A percentile compares a stretch with the other conserved stretches of the same genome.
Conservation (phyloP, 1,139 yeast species). For the Yamadazyma conglobata region DNA sequence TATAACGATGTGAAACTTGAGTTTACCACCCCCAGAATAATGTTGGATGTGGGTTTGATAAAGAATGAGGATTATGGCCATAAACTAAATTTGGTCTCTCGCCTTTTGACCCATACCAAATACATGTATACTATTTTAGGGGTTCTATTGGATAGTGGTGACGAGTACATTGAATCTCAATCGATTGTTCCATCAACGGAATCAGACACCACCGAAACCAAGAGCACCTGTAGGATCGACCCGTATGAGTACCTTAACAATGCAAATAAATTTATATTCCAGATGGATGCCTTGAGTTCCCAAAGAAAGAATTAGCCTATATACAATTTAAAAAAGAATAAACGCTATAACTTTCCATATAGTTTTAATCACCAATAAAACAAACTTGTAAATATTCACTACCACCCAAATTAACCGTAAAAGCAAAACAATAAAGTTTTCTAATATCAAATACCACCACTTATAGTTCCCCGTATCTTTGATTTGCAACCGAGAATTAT, state of each 20-base stretch:
- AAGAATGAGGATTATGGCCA: constrained; percentile 16
- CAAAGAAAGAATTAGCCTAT: constrained; percentile 7
- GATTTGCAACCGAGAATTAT: constrained; percentile 20
- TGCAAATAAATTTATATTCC: constrained; percentile 25
- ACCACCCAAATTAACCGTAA: constrained; percentile 71
- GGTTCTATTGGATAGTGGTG: constrained; percentile 40
- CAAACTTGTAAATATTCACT: constrained; percentile 51
- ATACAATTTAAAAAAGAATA: constrained; percentile 13
- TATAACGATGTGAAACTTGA: constrained; percentile 18
- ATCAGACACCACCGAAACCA: background rate
- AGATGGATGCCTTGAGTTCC: constrained; percentile 18
- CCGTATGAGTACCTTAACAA: constrained; percentile 21
- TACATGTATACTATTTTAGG: constrained; percentile 25
- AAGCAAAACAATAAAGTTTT: constrained; percentile 52
- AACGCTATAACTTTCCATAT: constrained; percentile 39
- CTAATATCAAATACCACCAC: constrained; percentile 38
- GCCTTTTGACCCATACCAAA: constrained; percentile 13
- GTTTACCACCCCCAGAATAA: constrained; percentile 20
- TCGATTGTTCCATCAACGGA: constrained; percentile 18
- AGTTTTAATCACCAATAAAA: constrained; percentile 29
- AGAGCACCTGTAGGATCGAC: background rate
- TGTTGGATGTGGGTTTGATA: constrained; percentile 32
- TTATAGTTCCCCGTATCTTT: constrained; percentile 15
- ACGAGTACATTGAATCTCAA: no score
- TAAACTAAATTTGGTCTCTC: constrained; percentile 15